Conservation (phyloP, 2,329 filamentous ascomycete genomes). For the Penicillium polonicum region DNA sequence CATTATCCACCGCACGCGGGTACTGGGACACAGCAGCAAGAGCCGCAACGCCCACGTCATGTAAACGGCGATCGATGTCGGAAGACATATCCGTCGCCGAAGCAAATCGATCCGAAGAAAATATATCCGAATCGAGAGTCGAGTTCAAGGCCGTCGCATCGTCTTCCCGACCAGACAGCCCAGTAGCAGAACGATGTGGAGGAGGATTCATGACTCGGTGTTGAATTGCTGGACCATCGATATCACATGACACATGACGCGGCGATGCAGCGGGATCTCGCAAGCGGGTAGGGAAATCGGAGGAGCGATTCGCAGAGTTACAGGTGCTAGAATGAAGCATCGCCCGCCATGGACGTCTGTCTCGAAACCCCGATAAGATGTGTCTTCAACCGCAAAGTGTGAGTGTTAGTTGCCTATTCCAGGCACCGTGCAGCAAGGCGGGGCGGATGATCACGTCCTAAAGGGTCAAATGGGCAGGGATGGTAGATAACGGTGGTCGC, state of each 20-base stretch:
- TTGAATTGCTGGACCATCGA: constrained; percentile 9
- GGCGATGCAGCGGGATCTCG: constrained; percentile 6
- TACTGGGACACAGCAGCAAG: constrained; percentile 33
- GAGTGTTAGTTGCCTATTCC: neutral
- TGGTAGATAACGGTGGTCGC: constrained; percentile 17
- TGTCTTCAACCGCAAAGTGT: neutral
- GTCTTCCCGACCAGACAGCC: constrained; percentile 5
- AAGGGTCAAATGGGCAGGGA: constrained; percentile 1
- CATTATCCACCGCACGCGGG: constrained; percentile 22
- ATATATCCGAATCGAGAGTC: neutral
- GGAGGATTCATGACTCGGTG: constrained; percentile 19
- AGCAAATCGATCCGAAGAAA: constrained; percentile 2
- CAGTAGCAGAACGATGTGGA: constrained; percentile 5
- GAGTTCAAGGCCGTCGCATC: constrained; percentile 4
- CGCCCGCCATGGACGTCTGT: constrained; percentile 15
- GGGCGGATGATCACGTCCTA: constrained; percentile 6
- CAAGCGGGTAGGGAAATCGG: constrained; percentile 2
- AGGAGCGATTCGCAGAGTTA: constrained; percentile 3
- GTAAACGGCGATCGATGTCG: constrained; percentile 20
- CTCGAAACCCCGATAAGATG: neutral
- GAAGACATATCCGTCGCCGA: constrained; percentile 11
- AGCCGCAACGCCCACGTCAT: constrained; percentile 29
- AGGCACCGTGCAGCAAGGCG: constrained; percentile 4
- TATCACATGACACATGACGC: constrained; percentile 25
- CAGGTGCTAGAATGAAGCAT: constrained; percentile 19